Percentiles rank a stretch among this genome's conserved stretches.
Conservation (phyloP, 176 grass and related monocot genomes). For the Urochloa ruziziensis region DNA sequence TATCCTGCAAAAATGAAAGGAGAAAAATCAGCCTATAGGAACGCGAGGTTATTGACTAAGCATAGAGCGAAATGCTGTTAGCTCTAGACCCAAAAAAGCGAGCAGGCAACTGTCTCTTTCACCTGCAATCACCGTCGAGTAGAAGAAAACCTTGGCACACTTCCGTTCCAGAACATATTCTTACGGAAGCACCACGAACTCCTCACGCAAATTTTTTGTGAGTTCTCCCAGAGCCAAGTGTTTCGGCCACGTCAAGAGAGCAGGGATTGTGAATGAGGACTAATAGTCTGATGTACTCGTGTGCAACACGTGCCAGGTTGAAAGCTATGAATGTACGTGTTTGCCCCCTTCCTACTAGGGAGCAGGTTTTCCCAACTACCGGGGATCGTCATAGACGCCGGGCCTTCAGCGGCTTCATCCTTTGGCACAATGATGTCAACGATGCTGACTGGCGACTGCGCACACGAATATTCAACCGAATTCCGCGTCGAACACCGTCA, state of each 20-base stretch:
- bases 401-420: neutral
- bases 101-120: neutral
- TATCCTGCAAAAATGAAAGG: neutral
- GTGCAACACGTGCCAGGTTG: too few species aligned
- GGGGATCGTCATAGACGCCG: neutral
- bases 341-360: neutral
- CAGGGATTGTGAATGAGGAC: too few species aligned
- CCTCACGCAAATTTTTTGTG: too few species aligned
- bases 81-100: neutral
- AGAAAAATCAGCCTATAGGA: neutral
- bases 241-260: neutral
- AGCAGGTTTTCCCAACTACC: neutral
- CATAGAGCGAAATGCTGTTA: neutral
- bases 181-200: neutral
- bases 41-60: neutral
- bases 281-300: conserved; percentile 1
- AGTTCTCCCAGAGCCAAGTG: neutral
- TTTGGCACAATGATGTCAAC: neutral
- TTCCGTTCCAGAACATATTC: neutral
- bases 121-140: neutral
- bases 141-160: neutral
- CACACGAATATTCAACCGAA: neutral
- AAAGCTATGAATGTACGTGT: too few species aligned
- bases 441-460: too few species aligned
- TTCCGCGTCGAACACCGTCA: neutral